These are phyloP conservation scores for Aspergillus hortae DNA, from an alignment of 2,329 filamentous ascomycete genomes.

Conservation along the genomic window DNA sequence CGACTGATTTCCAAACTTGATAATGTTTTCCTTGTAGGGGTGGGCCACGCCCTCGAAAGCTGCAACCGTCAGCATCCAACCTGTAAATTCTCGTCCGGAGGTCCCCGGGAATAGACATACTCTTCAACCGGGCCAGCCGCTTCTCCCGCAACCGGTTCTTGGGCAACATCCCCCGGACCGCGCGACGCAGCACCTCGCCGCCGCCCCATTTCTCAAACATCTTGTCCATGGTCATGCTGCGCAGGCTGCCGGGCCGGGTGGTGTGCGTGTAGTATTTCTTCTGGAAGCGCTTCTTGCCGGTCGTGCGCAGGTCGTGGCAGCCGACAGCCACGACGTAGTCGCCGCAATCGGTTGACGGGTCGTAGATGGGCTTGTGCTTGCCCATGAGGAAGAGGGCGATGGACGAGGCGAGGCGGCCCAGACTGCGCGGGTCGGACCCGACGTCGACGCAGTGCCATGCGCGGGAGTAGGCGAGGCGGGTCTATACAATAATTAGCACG, in stretches of 20 bases:
- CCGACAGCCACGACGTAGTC: slow-evolving; percentile 96
- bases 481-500: slow-evolving; percentile 53
- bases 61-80: slow-evolving; percentile 25
- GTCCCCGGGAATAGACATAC: slow-evolving; percentile 35
- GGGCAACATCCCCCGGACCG: slow-evolving; percentile 94
- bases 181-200: slow-evolving; percentile 82
- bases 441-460: slow-evolving; percentile 90
- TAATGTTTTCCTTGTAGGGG: slow-evolving; percentile 85
- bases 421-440: slow-evolving; percentile 66
- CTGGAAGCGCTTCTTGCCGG: slow-evolving; percentile 87
- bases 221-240: slow-evolving; percentile 87
- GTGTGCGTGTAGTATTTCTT: slow-evolving; percentile 96
- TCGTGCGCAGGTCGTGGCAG: slow-evolving; percentile 81
- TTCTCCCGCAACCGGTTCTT: slow-evolving; percentile 92
- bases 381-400: slow-evolving; percentile 91
- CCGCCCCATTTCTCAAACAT: slow-evolving; percentile 94
- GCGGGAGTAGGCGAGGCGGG: slow-evolving; percentile 91
- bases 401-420: slow-evolving; percentile 81
- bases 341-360: slow-evolving; percentile 96
- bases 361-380: slow-evolving; percentile 98
- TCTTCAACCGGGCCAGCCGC: slow-evolving; percentile 80
- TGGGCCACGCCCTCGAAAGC: slow-evolving; percentile 91
- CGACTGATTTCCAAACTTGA: slow-evolving; percentile 64
- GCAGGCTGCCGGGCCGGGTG: slow-evolving; percentile 81
- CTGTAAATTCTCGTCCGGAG: background rate